Evolutionary conservation across 1,284 basidiomycete genomes (phyloP), one percentile per base, ranked within the genome.

Genomic region (Heterobasidion occidentale): DNA sequence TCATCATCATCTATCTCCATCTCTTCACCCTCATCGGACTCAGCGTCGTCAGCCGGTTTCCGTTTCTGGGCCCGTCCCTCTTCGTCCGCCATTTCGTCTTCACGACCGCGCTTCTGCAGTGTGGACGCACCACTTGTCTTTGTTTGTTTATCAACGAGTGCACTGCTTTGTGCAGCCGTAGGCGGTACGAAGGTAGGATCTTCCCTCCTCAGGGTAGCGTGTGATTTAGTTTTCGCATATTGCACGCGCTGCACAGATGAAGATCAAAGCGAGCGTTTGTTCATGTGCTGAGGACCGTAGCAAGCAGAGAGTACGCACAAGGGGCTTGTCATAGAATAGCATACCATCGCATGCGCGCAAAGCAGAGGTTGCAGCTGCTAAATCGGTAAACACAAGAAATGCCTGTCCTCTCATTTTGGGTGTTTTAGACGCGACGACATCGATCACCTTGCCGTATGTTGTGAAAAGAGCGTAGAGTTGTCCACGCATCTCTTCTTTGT

Each of bases 381-480:
- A 83, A 74, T 95, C 93, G 60, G 85, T 82, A 72, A 98, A 99
- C 60, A 97, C 94, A 64, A 99, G 83, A 71, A 98, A 99, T 1
- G 96, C 96, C 74, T 98, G 95, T 2, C 96, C 96, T 60, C 91
- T 84, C 86, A 94, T 94, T 67, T 87, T 90, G 55, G 81, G 73
- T 62, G 78, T 84, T 69, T 98, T 94, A 47, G 90, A 87, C n/a
- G 96, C 94, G 53, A 98, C 84, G 53, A 99, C 84, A 71, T 99
- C 96, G 72, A 98, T 82, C 50, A 99, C 78, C 67, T 87, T 88
- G 64, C 96, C 96, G 73, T 98, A 94, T 27, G 93, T 90, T 12
- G 87, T 88, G 77, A 99, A 99, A 54, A 99, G 83, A 33, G 88
- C 84, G 68, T 89, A 93, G 1, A 99, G 81, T 71, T 95, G 90